Percentiles rank a stretch among this genome's conserved stretches.
These are phyloP conservation scores for Amaranthus tricolor DNA, from an alignment of 179 eudicot genomes.

Conservation along the genomic window DNA sequence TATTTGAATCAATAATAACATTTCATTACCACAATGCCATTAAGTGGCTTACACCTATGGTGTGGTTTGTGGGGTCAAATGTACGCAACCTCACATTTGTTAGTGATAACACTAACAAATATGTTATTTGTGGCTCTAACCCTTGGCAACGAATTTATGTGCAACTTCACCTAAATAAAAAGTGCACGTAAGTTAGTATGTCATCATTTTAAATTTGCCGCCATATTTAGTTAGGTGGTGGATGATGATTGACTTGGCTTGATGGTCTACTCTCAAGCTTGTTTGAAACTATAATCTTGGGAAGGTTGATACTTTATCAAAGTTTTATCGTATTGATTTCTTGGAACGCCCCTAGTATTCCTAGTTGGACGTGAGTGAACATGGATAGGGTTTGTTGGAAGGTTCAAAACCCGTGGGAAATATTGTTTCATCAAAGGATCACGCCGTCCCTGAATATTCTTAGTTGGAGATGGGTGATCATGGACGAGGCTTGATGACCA, in stretches of 20 bases:
- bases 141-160: too few species aligned
- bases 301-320: not conserved
- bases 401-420: slow-evolving; percentile 4
- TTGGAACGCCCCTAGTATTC: slow-evolving; percentile 9
- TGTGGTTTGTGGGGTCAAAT: too few species aligned
- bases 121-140: too few species aligned
- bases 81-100: too few species aligned
- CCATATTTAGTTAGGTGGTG: not conserved
- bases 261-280: slow-evolving; percentile 4
- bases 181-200: too few species aligned
- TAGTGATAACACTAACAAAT: too few species aligned
- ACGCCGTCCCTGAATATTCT: not conserved
- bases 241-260: not conserved
- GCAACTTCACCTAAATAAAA: too few species aligned
- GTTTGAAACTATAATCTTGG: not conserved
- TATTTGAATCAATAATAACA: too few species aligned
- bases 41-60: too few species aligned
- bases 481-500: slow-evolving; percentile 3
- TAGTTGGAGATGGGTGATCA: slow-evolving; percentile 5
- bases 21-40: too few species aligned
- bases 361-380: not conserved
- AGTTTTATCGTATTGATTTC: slow-evolving; percentile 1
- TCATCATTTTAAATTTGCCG: not conserved
- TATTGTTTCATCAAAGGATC: slow-evolving; percentile 2
- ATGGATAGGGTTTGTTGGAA: slow-evolving; percentile 7